Evolutionary conservation across 2,329 filamentous ascomycete genomes (phyloP), one percentile per base, ranked within the genome.

Genomic region (Fusarium foetens): DNA sequence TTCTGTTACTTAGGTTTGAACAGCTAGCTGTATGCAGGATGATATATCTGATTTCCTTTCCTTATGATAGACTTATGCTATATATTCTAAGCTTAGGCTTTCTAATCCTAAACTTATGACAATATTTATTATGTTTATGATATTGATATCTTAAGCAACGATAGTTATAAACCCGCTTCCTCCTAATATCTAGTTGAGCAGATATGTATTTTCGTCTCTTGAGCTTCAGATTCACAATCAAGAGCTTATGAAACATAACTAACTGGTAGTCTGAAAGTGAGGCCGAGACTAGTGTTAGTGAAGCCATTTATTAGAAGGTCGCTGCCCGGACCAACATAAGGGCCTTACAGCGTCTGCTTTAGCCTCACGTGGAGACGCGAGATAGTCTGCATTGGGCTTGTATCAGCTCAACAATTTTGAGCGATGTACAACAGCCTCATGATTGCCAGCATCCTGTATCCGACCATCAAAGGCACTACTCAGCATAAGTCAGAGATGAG

Each of bases 1-100:
- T 19, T 41, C 5, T 7, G 25, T 6, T 3, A 9, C 16, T 8
- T 43, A 12, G 3, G 3, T 43, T 45, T 6, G 0, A 49, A 8
- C 21, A 9, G 27, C 16, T 48, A 9, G 27, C 16, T 31, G 2
- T 23, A 12, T 3, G 10, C 21, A 31, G 3, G 21, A 2, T 23
- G 21, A 23, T 43, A n/a, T 23, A 23, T 31, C 17, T 23, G 27
- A 31, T 31, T 21, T 48, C 8, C 14, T 31, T 31, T 31, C 14
- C 16, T 49, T 16, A 49, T 23, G 21, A 13, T 31, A 17, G 21
- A n/a, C 21, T n/a, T 6, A 31, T 17, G 0, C 27, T 17, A n/a
- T 17, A 13, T 31, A 13, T 1, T 31, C 29, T 31, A 23, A 23
- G 5, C 21, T 49, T 33, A 33, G 46, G 11, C 11, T 13, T 10